These are phyloP conservation scores for Penicillium paxilli DNA, from an alignment of 495 filamentous ascomycete species.

Conservation along the genomic window DNA sequence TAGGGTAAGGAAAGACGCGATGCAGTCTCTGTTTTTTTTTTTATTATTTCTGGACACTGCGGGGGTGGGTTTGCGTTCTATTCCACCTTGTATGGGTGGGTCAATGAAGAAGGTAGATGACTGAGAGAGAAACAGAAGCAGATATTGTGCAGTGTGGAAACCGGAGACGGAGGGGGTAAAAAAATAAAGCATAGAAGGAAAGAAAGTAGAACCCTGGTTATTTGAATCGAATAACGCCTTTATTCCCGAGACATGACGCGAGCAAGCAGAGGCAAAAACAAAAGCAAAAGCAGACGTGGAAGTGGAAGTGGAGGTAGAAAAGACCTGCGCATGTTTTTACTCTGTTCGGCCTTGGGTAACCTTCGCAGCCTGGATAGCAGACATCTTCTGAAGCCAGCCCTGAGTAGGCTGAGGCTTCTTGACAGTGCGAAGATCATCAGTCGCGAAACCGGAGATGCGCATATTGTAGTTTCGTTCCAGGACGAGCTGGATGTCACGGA, in stretches of 20 bases:
- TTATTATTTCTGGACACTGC: too few species aligned
- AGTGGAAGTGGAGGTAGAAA: not conserved
- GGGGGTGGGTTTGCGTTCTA: too few species aligned
- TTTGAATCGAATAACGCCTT: too few species aligned
- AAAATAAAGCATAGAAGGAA: not conserved
- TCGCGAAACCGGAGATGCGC: slow-evolving; percentile 90
- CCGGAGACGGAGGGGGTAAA: not conserved
- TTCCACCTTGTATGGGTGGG: too few species aligned
- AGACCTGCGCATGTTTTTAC: slow-evolving; percentile 4
- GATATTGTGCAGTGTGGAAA: too few species aligned
- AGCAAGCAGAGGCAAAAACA: not conserved
- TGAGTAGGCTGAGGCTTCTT: slow-evolving; percentile 84
- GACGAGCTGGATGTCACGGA: slow-evolving; percentile 91
- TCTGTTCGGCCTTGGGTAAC: slow-evolving; percentile 51
- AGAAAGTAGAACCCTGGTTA: too few species aligned
- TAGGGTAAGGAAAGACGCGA: too few species aligned
- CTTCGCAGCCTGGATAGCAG: slow-evolving; percentile 91
- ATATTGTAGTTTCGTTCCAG: slow-evolving; percentile 98
- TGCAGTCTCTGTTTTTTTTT: too few species aligned
- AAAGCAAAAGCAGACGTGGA: not conserved
- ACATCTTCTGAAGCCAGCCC: slow-evolving; percentile 93
- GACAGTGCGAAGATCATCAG: slow-evolving; percentile 91
- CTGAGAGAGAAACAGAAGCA: too few species aligned
- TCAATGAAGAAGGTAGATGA: too few species aligned
- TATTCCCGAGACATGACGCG: not conserved